A percentile compares a stretch with the other conserved stretches of the same genome.
phyloP scores from a whole-genome alignment of 345 rosid species.

The Syzygium aromaticum region DNA sequence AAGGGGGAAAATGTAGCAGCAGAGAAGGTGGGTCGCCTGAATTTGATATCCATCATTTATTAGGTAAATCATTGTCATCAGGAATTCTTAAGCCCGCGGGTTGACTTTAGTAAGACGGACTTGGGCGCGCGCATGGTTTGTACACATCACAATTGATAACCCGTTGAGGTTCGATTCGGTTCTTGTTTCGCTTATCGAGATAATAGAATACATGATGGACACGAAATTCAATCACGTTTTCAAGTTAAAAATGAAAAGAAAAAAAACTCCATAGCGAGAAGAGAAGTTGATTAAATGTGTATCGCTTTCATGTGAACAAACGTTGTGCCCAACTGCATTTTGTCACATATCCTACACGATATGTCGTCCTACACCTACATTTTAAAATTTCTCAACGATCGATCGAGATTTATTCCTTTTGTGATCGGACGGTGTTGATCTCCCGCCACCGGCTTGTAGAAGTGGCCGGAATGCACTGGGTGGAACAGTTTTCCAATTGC shows the following conservation, averaged over 20 bases:
- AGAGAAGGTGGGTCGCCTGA: neutral
- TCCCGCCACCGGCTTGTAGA: fast-evolving
- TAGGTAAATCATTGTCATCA: neutral
- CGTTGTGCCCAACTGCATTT: neutral
- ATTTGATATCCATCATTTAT: neutral
- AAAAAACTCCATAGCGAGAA: neutral
- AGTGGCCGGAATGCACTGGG: neutral
- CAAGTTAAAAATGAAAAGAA: fast-evolving
- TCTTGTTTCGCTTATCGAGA: neutral
- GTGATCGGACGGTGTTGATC: fast-evolving
- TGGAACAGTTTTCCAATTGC: neutral
- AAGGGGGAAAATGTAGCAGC: no score
- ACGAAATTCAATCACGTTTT: neutral
- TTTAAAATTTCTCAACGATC: neutral
- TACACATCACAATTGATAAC: neutral
- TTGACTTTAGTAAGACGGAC: neutral
- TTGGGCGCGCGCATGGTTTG: neutral
- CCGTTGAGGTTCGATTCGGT: neutral
- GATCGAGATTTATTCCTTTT: neutral
- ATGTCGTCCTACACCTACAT: neutral
- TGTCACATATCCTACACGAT: neutral
- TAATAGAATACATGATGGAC: neutral
- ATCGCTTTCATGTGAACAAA: fast-evolving
- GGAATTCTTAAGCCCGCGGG: neutral
- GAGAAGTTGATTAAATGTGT: neutral